phyloP scores from a whole-genome alignment of 257 asterid genomes.

The Linaria vulgaris region DNA sequence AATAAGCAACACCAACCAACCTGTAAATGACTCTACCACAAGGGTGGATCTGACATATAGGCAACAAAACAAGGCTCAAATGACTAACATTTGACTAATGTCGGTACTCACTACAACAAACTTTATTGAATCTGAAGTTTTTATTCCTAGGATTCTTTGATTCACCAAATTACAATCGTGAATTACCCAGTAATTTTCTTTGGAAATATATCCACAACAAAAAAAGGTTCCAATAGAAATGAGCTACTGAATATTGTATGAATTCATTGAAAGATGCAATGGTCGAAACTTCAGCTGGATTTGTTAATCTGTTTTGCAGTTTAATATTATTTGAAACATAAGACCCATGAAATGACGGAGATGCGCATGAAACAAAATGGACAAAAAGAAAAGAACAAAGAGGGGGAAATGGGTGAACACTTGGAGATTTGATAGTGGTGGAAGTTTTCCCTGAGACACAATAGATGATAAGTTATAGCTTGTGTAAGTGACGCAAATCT shows the following conservation, averaged over 20 bases:
- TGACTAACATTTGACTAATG: not conserved
- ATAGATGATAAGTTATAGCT: not conserved
- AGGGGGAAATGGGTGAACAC: not conserved
- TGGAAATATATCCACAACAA: not conserved
- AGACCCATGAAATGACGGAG: not conserved
- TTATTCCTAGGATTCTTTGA: not conserved
- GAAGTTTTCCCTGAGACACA: not conserved
- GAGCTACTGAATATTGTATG: not conserved
- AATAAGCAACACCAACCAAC: slow-evolving; percentile 10
- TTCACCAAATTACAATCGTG: not conserved
- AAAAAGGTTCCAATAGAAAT: too few relatives aligned
- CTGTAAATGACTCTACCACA: slow-evolving; percentile 1
- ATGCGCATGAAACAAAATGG: not conserved
- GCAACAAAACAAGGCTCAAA: not conserved
- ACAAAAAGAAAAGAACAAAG: not conserved
- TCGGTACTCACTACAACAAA: not conserved
- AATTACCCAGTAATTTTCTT: not conserved
- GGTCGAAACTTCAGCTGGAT: not conserved
- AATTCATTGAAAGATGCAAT: too few relatives aligned
- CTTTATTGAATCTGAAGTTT: not conserved
- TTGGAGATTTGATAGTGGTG: not conserved
- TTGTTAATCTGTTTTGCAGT: not conserved
- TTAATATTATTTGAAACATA: not conserved
- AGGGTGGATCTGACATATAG: not conserved
- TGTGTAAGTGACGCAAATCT: not conserved